Conservation (phyloP, 73 alveolate genomes). For the Stentor coeruleus region DNA sequence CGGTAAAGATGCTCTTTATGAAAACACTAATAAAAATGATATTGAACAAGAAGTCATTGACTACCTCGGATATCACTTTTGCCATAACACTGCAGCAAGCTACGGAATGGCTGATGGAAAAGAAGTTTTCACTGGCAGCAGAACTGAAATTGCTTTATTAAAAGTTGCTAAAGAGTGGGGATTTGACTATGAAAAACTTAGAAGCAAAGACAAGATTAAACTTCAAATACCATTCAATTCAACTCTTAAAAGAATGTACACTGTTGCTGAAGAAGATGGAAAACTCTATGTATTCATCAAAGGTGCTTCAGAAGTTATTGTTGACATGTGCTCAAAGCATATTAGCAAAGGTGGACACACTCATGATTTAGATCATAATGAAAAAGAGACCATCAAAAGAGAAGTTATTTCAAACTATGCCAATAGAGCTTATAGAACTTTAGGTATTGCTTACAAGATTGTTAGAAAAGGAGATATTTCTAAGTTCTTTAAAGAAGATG, state of each 20-base stretch:
- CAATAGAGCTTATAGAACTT: slow-evolving; percentile 64
- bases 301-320: slow-evolving; percentile 77
- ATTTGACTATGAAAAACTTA: slow-evolving; percentile 26
- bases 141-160: slow-evolving; percentile 53
- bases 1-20: slow-evolving; percentile 24
- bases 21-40: slow-evolving; percentile 20
- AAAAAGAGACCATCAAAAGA: slow-evolving; percentile 44
- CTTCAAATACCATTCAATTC: slow-evolving; percentile 77
- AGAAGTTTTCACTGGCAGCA: slow-evolving; percentile 31
- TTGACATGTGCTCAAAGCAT: slow-evolving; percentile 50
- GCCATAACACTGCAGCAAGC: slow-evolving; percentile 45
- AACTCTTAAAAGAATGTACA: slow-evolving; percentile 84
- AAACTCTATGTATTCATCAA: slow-evolving; percentile 50
- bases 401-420: slow-evolving; percentile 62
- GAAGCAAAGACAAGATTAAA: slow-evolving; percentile 38
- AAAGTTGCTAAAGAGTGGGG: slow-evolving; percentile 46
- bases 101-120: slow-evolving; percentile 30
- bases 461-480: slow-evolving; percentile 33
- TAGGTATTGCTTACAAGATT: slow-evolving; percentile 73
- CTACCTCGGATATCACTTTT: slow-evolving; percentile 38
- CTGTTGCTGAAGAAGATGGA: slow-evolving; percentile 49
- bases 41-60: slow-evolving; percentile 6
- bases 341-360: slow-evolving; percentile 48
- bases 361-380: slow-evolving; percentile 30
- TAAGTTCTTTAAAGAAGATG: slow-evolving; percentile 41